Evolutionary conservation across 768 basidiomycete genomes (phyloP).

Genomic region (Hypholoma fasciculare): DNA sequence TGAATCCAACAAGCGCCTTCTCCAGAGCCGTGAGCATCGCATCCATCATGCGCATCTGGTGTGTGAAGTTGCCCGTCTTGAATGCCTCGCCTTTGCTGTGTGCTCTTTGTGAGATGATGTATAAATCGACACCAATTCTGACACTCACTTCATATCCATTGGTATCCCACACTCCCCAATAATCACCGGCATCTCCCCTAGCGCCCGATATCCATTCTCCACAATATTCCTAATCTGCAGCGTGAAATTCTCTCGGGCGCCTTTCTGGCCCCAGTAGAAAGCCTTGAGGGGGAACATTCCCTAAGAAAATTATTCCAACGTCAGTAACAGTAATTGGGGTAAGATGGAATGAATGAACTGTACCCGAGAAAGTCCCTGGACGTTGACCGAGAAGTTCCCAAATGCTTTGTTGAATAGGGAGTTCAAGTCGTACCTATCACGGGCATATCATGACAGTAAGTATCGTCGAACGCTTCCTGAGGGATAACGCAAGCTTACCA

Average conservation of each 20-base stretch:
- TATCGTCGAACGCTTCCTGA: too few relatives aligned
- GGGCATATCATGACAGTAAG: neutral
- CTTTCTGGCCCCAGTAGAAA: constrained; percentile 86
- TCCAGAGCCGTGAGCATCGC: constrained; percentile 86
- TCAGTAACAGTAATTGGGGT: neutral
- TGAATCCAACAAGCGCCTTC: constrained; percentile 75
- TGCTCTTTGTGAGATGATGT: neutral
- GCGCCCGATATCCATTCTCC: constrained; percentile 59
- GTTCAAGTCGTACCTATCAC: constrained; percentile 87
- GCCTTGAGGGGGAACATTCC: constrained; percentile 82
- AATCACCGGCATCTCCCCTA: constrained; percentile 83
- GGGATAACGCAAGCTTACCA: constrained; percentile 21
- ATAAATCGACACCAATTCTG: neutral
- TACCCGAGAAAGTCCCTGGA: constrained; percentile 89
- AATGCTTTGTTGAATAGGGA: constrained; percentile 84
- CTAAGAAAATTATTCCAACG: constrained; percentile 35
- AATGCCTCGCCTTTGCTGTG: constrained; percentile 72
- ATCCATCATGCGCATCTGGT: constrained; percentile 95
- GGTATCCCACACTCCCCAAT: constrained; percentile 95
- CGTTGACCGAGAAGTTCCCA: constrained; percentile 86
- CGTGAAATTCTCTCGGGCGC: constrained; percentile 79
- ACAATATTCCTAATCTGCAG: constrained; percentile 83
- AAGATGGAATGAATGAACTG: constrained; percentile 15
- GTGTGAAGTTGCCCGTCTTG: constrained; percentile 66
- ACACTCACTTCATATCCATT: constrained; percentile 94